A percentile compares a stretch with the other conserved stretches of the same genome.
Conservation (phyloP, 2,329 filamentous ascomycete genomes). For the Exophiala sideris region DNA sequence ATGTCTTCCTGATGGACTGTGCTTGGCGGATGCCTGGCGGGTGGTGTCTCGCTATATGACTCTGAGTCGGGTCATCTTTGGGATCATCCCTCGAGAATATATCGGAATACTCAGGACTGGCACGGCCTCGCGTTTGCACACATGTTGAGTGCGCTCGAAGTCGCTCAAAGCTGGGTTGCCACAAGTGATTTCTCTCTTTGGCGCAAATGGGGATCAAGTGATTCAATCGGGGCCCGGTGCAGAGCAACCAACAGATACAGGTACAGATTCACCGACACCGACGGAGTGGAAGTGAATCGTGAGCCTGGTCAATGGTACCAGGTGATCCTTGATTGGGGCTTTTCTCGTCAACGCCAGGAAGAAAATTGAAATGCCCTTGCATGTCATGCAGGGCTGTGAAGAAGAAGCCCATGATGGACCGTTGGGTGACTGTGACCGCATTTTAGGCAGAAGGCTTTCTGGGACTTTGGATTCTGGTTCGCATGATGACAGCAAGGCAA, state of each 20-base stretch:
- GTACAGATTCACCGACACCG: conserved; percentile 8
- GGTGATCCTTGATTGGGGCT: conserved; percentile 14
- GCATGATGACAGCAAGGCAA: conserved; percentile 19
- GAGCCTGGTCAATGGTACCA: conserved; percentile 5
- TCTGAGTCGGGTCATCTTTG: conserved; percentile 9
- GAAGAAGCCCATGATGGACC: conserved; percentile 4
- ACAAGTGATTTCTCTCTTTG: conserved; percentile 5
- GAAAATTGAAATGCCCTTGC: conserved; percentile 9
- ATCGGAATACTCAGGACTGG: not conserved
- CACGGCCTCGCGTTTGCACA: conserved; percentile 1
- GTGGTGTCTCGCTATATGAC: conserved; percentile 8
- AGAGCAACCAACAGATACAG: not conserved
- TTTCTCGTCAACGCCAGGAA: conserved; percentile 15
- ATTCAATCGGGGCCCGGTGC: conserved; percentile 8
- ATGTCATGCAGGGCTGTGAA: conserved; percentile 20
- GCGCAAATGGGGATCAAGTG: conserved; percentile 4
- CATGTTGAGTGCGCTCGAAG: conserved; percentile 7
- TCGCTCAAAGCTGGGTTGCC: conserved; percentile 4
- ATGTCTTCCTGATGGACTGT: not conserved
- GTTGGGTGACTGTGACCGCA: conserved; percentile 9
- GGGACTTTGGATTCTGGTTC: conserved; percentile 6
- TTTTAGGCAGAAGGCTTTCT: conserved; percentile 1
- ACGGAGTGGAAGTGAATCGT: conserved; percentile 2
- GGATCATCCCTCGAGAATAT: not conserved
- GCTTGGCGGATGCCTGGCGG: conserved; percentile 17